Conservation (phyloP, 2,329 filamentous ascomycete species). For the Trichoderma gracile region DNA sequence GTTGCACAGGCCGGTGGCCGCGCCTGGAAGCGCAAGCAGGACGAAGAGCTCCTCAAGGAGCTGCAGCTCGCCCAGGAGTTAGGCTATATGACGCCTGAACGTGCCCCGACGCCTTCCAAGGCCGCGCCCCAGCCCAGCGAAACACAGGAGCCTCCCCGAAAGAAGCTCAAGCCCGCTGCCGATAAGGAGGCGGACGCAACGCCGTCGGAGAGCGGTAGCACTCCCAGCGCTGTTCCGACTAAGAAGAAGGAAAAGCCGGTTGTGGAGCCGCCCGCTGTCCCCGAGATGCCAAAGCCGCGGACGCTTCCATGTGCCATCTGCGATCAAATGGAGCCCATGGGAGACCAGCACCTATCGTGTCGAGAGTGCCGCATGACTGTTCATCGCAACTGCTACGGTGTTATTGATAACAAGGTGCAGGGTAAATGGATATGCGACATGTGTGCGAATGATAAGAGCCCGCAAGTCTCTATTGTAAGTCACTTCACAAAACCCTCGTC, state of each 20-base stretch:
- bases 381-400: constrained; percentile 90
- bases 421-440: constrained; percentile 94
- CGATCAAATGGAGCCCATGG: constrained; percentile 67
- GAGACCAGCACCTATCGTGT: constrained; percentile 75
- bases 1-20: constrained; percentile 76
- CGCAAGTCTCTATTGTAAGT: constrained; percentile 85
- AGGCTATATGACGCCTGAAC: constrained; percentile 47
- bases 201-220: constrained; percentile 48
- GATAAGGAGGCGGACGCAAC: constrained; percentile 54
- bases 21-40: constrained; percentile 83
- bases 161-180: constrained; percentile 61
- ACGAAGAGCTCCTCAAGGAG: constrained; percentile 85
- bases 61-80: constrained; percentile 65
- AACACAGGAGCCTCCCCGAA: constrained; percentile 58
- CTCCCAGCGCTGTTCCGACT: constrained; percentile 38
- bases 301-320: constrained; percentile 85
- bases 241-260: constrained; percentile 63
- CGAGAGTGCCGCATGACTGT: constrained; percentile 88
- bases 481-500: neutral
- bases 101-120: constrained; percentile 41
- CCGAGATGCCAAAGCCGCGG: constrained; percentile 76
- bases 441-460: constrained; percentile 91
- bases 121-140: constrained; percentile 31
- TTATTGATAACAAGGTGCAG: constrained; percentile 66
- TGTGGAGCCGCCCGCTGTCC: constrained; percentile 58